Evolutionary conservation across 148 eudicot genomes (phyloP).

Genomic region (Rhododendron mucronatum): DNA sequence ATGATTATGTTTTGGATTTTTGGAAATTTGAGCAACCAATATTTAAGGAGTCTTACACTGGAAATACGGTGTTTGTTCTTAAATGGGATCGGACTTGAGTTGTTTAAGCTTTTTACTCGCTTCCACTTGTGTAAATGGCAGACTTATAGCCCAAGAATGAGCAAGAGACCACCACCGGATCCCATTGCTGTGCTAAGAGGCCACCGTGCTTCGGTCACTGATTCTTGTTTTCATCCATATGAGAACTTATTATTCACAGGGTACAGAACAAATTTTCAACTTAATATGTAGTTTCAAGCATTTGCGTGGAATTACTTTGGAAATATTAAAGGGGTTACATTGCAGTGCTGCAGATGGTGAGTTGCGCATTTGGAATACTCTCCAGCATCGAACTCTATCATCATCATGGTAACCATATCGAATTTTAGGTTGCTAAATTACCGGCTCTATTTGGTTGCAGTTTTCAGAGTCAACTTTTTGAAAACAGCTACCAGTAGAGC

Average conservation of each 20-base stretch:
- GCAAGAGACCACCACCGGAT: slow-evolving; percentile 82
- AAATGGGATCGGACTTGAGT: background rate
- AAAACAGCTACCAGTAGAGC: background rate
- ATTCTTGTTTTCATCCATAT: slow-evolving; percentile 71
- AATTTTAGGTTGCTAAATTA: background rate
- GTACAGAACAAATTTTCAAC: slow-evolving; percentile 22
- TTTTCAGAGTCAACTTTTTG: background rate
- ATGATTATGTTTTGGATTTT: background rate
- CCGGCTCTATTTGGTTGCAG: background rate
- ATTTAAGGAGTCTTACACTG: background rate
- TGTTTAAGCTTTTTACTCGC: background rate
- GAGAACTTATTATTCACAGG: slow-evolving; percentile 66
- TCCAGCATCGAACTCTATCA: slow-evolving; percentile 64
- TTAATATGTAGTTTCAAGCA: background rate
- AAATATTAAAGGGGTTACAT: slow-evolving; percentile 9
- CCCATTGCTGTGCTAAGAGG: slow-evolving; percentile 85
- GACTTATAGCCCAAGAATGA: slow-evolving; percentile 34
- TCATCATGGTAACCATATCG: slow-evolving; percentile 58
- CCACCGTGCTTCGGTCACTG: slow-evolving; percentile 89
- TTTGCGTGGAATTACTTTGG: background rate
- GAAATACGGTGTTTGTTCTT: background rate
- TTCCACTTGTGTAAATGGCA: slow-evolving; percentile 11
- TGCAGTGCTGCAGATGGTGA: slow-evolving; percentile 84
- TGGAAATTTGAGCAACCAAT: background rate
- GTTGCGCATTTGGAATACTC: slow-evolving; percentile 77